Evolutionary conservation across 257 asterid genomes (phyloP).

Genomic region (Plectranthus barbatus): DNA sequence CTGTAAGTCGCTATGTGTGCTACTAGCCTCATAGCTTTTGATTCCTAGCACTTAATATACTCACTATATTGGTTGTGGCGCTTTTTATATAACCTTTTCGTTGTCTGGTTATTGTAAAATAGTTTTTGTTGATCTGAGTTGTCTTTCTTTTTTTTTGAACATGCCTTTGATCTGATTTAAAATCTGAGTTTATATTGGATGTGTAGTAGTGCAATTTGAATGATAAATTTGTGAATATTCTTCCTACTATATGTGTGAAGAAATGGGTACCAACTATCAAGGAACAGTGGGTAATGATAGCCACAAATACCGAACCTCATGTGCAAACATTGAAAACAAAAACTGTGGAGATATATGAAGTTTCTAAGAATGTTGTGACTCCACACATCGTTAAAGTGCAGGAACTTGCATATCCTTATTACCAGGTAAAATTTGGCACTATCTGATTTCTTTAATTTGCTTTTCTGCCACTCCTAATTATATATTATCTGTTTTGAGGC

Average conservation of each 20-base stretch:
- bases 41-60: conserved; percentile 6
- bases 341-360: conserved; percentile 53
- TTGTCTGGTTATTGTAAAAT: background rate
- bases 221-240: background rate
- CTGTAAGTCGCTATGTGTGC: conserved; percentile 42
- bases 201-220: background rate
- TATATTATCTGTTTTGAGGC: too few relatives aligned
- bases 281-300: conserved; percentile 67
- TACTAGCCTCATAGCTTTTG: conserved; percentile 4
- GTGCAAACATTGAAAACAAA: conserved; percentile 48
- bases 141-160: background rate
- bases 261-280: conserved; percentile 66
- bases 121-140: background rate
- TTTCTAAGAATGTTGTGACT: conserved; percentile 44
- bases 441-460: too few relatives aligned
- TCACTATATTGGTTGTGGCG: background rate
- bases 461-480: too few relatives aligned
- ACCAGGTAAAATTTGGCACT: conserved; percentile 76
- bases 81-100: background rate
- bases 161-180: background rate
- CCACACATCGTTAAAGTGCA: conserved; percentile 63
- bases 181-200: background rate
- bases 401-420: conserved; percentile 67
- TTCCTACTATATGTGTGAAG: conserved; percentile 32
- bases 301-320: conserved; percentile 58